These are phyloP conservation scores for Zoysia japonica DNA, from an alignment of 176 grass and related monocot species.

Conservation along the genomic window DNA sequence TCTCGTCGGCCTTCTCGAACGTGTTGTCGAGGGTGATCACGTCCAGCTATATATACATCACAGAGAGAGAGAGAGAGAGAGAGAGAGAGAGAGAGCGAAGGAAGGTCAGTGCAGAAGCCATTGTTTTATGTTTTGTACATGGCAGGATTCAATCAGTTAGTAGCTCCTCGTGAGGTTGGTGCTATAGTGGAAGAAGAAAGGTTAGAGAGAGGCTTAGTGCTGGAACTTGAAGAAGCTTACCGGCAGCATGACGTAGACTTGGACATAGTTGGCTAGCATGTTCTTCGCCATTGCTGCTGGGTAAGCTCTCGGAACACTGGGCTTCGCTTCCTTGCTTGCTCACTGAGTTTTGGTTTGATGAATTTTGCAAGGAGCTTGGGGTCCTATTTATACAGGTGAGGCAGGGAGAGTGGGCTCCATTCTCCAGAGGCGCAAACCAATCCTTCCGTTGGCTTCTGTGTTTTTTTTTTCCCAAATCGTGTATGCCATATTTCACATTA, in stretches of 20 bases:
- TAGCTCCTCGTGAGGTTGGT: background rate
- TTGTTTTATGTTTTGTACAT: background rate
- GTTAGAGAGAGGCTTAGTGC: background rate
- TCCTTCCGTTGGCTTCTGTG: background rate
- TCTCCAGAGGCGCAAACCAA: conserved; percentile 5
- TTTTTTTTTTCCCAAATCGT: too few relatives aligned
- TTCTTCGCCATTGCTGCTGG: conserved; percentile 33
- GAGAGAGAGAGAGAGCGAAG: background rate
- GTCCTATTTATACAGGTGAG: conserved; percentile 44
- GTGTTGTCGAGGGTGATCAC: conserved; percentile 46
- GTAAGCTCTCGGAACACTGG: conserved; percentile 8
- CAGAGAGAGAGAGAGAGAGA: background rate
- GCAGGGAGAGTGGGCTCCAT: background rate
- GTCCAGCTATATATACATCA: conserved; percentile 41
- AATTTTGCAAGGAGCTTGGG: conserved; percentile 16
- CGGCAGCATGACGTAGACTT: conserved; percentile 68
- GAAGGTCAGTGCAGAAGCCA: background rate
- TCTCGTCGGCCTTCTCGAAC: conserved; percentile 52
- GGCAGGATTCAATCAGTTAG: background rate
- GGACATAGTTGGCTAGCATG: conserved; percentile 65
- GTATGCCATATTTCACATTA: too few relatives aligned
- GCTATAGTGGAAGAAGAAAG: background rate
- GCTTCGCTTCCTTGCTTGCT: conserved; percentile 9
- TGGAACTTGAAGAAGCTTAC: conserved; percentile 44
- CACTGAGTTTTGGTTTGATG: conserved; percentile 32